Percentiles rank a stretch among this genome's conserved stretches.
Evolutionary conservation across 352 stramenopile species (phyloP).

Genomic region (Pythium rhizo-oryzae): DNA sequence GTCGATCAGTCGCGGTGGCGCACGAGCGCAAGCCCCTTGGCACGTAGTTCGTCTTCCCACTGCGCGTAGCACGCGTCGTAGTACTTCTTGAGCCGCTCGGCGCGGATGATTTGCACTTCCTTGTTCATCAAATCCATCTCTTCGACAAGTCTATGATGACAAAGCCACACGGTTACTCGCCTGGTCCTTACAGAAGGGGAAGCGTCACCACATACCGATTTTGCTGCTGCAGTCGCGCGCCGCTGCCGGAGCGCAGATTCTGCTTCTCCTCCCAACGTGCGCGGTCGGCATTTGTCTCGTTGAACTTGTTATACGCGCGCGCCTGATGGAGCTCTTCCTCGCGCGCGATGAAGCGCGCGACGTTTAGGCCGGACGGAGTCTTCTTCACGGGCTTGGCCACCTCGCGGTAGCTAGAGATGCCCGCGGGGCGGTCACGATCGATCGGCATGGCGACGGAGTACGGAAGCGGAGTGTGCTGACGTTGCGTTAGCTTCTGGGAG

Average conservation of each 20-base stretch:
- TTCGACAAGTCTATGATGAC: slow-evolving; percentile 47
- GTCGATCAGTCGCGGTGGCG: slow-evolving; percentile 60
- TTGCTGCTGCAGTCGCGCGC: slow-evolving; percentile 50
- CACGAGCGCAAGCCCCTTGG: slow-evolving; percentile 69
- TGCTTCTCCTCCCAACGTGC: slow-evolving; percentile 82
- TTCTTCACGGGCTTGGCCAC: slow-evolving; percentile 35
- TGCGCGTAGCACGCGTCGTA: slow-evolving; percentile 79
- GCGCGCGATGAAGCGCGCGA: slow-evolving; percentile 71
- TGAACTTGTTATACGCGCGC: slow-evolving; percentile 51
- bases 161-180: neutral
- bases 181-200: neutral
- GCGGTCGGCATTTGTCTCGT: slow-evolving; percentile 52
- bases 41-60: slow-evolving; percentile 75
- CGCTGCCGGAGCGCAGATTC: slow-evolving; percentile 54
- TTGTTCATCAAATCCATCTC: slow-evolving; percentile 83
- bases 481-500: neutral
- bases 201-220: slow-evolving; percentile 48
- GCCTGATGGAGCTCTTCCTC: slow-evolving; percentile 77
- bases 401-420: slow-evolving; percentile 41
- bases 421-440: slow-evolving; percentile 52
- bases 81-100: slow-evolving; percentile 69
- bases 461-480: neutral
- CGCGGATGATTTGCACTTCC: slow-evolving; percentile 62
- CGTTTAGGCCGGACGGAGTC: slow-evolving; percentile 58
- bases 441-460: slow-evolving; percentile 39